Conservation (phyloP, 2,329 filamentous ascomycete species). For the Pochonia chlamydosporia region DNA sequence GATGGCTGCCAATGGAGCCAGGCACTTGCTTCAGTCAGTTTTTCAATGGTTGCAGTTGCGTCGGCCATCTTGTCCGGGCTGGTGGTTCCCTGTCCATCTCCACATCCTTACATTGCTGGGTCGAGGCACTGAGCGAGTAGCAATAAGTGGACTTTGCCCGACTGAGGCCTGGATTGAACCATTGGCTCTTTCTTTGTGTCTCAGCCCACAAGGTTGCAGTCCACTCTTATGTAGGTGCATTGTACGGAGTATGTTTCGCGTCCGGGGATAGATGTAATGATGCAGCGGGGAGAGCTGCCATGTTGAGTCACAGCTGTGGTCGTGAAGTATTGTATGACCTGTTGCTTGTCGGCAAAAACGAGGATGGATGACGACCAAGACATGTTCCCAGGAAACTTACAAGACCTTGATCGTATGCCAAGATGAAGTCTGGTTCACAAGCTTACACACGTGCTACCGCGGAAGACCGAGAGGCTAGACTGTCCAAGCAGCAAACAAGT, state of each 20-base stretch:
- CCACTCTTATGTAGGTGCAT: not conserved
- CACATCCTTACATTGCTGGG: not conserved
- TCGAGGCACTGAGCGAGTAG: not conserved
- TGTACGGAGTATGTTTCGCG: not conserved
- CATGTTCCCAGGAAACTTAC: not conserved
- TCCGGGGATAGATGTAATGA: not conserved
- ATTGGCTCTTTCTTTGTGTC: conserved; percentile 2
- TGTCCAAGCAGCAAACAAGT: not conserved
- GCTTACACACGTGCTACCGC: not conserved
- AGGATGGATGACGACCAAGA: not conserved
- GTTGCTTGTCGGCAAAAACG: not conserved
- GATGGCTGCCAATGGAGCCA: not conserved
- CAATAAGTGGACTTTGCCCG: not conserved
- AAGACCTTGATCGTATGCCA: not conserved
- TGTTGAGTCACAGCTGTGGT: not conserved
- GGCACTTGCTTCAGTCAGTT: not conserved
- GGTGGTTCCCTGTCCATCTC: not conserved
- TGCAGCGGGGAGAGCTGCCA: not conserved
- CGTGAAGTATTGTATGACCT: no score
- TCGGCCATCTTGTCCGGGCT: not conserved
- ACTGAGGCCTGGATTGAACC: not conserved
- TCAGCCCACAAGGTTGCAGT: conserved; percentile 1
- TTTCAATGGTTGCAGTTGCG: not conserved
- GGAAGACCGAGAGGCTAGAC: not conserved
- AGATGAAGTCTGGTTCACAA: not conserved